These are phyloP conservation scores for Sugiyamaella japonica DNA, from an alignment of 1,139 yeast species.

Conservation along the genomic window DNA sequence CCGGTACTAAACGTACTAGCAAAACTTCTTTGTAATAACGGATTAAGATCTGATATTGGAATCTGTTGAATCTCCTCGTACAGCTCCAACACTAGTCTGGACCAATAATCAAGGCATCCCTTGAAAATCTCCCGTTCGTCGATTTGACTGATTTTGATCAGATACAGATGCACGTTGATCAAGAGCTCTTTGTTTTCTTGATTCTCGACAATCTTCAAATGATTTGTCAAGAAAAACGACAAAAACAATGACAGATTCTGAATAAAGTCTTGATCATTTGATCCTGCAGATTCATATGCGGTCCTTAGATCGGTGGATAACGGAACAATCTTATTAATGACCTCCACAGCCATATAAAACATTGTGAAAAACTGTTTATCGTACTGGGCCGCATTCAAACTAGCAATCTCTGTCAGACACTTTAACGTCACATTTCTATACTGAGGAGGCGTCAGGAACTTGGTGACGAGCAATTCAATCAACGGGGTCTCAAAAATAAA, in stretches of 20 bases:
- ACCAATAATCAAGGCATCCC: constrained; percentile 94
- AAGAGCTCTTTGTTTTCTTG: constrained; percentile 61
- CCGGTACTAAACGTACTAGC: constrained; percentile 40
- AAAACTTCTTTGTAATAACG: constrained; percentile 69
- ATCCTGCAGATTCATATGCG: constrained; percentile 71
- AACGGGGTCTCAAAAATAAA: constrained; percentile 87
- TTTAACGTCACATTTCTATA: constrained; percentile 84
- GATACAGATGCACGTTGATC: constrained; percentile 71
- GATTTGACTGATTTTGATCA: constrained; percentile 81
- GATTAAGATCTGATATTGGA: constrained; percentile 70
- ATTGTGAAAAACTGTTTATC: constrained; percentile 67
- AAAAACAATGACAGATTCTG: constrained; percentile 95
- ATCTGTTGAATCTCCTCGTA: constrained; percentile 82
- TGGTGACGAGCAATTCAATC: constrained; percentile 66
- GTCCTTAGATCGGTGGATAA: constrained; percentile 68
- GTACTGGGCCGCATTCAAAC: constrained; percentile 60
- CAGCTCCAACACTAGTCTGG: constrained; percentile 72
- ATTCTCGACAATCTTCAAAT: constrained; percentile 70
- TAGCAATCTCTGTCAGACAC: constrained; percentile 81
- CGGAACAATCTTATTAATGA: constrained; percentile 71
- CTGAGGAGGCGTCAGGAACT: constrained; percentile 75
- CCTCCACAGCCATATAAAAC: constrained; percentile 75
- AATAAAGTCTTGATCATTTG: constrained; percentile 88
- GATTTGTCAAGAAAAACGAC: constrained; percentile 79
- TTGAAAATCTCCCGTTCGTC: constrained; percentile 96